Evolutionary conservation across 768 basidiomycete genomes (phyloP).

Genomic region (Suillus subluteus): DNA sequence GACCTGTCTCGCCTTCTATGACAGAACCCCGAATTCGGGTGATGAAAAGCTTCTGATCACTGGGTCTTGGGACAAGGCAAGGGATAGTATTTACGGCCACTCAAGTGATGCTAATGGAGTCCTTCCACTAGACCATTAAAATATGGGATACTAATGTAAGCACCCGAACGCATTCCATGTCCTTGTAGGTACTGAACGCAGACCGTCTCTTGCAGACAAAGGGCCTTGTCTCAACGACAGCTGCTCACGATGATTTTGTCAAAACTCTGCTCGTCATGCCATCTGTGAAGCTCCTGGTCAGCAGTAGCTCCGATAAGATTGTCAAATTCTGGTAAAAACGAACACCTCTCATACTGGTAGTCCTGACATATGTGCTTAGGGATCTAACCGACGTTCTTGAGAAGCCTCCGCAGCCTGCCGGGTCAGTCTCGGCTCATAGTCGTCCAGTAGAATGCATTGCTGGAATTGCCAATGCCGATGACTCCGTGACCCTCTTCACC

Average conservation of each 20-base stretch:
- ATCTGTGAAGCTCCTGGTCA: conserved; percentile 67
- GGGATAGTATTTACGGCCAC: conserved; percentile 14
- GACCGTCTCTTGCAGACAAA: conserved; percentile 56
- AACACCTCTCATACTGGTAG: neutral
- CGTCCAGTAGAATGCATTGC: conserved; percentile 85
- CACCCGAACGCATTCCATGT: neutral
- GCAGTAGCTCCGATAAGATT: conserved; percentile 89
- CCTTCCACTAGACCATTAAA: conserved; percentile 68
- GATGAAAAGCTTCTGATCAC: conserved; percentile 69
- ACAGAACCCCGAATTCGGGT: conserved; percentile 41
- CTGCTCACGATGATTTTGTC: conserved; percentile 89
- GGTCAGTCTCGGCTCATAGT: conserved; percentile 81
- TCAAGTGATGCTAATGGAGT: conserved; percentile 15
- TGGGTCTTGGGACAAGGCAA: conserved; percentile 92
- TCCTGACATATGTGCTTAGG: conserved; percentile 45
- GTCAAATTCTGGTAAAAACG: conserved; percentile 79
- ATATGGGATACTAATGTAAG: conserved; percentile 80
- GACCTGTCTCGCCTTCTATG: conserved; percentile 75
- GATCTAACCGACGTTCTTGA: conserved; percentile 56
- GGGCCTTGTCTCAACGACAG: conserved; percentile 66
- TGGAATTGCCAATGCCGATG: conserved; percentile 51
- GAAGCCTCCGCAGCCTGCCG: conserved; percentile 52
- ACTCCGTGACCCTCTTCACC: conserved; percentile 65
- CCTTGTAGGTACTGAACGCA: conserved; percentile 9
- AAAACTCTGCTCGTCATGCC: conserved; percentile 81